Evolutionary conservation across 2,329 filamentous ascomycete genomes (phyloP).

Genomic region (Chaetomium olivaceum): DNA sequence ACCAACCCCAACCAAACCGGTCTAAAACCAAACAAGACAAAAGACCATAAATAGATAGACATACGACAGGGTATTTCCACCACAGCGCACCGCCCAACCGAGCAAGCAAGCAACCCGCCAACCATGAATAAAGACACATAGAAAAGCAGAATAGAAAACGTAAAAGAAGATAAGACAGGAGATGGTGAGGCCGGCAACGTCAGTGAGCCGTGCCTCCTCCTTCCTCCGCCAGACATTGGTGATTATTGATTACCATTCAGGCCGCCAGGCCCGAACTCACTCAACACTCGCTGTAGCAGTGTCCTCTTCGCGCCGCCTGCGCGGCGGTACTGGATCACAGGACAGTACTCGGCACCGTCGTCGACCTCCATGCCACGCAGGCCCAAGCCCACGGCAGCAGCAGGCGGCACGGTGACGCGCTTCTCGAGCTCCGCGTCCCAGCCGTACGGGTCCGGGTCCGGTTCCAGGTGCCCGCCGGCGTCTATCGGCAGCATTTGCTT

Average conservation of each 20-base stretch:
- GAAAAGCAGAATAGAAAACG: background rate
- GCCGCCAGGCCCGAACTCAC: constrained; percentile 16
- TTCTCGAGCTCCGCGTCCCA: constrained; percentile 35
- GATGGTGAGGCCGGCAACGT: background rate
- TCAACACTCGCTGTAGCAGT: constrained; percentile 39
- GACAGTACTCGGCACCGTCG: constrained; percentile 19
- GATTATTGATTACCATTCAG: background rate
- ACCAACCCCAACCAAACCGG: background rate
- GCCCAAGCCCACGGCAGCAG: background rate
- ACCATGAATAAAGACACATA: background rate
- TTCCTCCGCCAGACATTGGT: background rate
- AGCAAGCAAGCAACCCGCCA: background rate
- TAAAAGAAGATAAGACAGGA: background rate
- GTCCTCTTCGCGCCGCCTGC: constrained; percentile 37
- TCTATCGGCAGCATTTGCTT: constrained; percentile 17
- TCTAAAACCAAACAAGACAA: constrained; percentile 4
- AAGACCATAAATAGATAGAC: background rate
- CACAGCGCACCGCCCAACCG: constrained; percentile 3
- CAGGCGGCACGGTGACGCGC: constrained; percentile 16
- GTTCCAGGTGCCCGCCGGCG: constrained; percentile 16
- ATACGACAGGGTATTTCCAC: constrained; percentile 22
- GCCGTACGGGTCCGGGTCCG: constrained; percentile 33
- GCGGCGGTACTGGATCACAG: constrained; percentile 35
- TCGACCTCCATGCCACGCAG: background rate
- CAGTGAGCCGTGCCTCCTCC: background rate